A percentile compares a stretch with the other conserved stretches of the same genome.
These are phyloP conservation scores for Tylopilus cervinicoccineus DNA, from an alignment of 768 basidiomycete species.

Conservation along the genomic window DNA sequence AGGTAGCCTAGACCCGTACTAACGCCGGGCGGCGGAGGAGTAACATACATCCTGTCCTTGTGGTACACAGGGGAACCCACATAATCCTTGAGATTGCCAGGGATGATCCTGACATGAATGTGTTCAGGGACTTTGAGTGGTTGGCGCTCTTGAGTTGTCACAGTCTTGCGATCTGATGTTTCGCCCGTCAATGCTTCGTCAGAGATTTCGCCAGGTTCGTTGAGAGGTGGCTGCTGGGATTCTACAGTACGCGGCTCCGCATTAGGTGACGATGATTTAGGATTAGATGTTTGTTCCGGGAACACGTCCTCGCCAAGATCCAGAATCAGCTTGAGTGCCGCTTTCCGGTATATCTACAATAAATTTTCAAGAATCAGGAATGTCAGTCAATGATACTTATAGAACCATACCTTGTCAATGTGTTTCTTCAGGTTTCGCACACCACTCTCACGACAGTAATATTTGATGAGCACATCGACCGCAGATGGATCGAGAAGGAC, in stretches of 20 bases:
- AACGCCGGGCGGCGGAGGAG: conserved; percentile 84
- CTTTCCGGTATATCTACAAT: conserved; percentile 89
- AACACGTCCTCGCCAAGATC: conserved; percentile 86
- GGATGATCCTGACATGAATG: conserved; percentile 77
- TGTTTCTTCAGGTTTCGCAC: conserved; percentile 97
- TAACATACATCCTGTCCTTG: conserved; percentile 86
- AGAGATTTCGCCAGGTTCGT: conserved; percentile 31
- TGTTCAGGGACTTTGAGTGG: conserved; percentile 77
- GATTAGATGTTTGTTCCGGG: conserved; percentile 55
- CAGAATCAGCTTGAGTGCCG: conserved; percentile 85
- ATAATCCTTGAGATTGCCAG: conserved; percentile 91
- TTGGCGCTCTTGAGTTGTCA: conserved; percentile 76
- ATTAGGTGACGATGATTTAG: conserved; percentile 12
- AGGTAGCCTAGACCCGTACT: conserved; percentile 93
- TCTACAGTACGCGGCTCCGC: conserved; percentile 41
- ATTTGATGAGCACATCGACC: conserved; percentile 88
- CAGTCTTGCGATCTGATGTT: conserved; percentile 40
- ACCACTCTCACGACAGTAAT: conserved; percentile 96
- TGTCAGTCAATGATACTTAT: background rate
- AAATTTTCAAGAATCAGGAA: background rate
- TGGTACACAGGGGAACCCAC: conserved; percentile 96
- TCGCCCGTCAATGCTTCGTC: conserved; percentile 15
- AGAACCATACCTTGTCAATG: conserved; percentile 81
- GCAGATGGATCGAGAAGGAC: conserved; percentile 73
- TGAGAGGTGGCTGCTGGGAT: conserved; percentile 44